A percentile compares a stretch with the other conserved stretches of the same genome.
Evolutionary conservation across 2,329 filamentous ascomycete genomes (phyloP).

Genomic region (Xylaria sp.): DNA sequence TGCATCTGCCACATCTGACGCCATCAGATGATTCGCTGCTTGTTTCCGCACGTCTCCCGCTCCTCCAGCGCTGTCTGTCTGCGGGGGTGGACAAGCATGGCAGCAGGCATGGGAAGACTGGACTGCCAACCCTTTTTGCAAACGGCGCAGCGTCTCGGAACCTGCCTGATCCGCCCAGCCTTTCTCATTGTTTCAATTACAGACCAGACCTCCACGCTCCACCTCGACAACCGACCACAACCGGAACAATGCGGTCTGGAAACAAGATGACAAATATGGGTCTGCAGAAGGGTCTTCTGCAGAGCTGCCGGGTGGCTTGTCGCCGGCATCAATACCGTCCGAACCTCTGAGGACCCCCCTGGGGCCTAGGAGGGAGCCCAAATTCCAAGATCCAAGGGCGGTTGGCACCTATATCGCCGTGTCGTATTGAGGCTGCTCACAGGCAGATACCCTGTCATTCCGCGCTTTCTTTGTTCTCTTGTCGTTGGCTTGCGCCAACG

Average conservation of each 20-base stretch:
- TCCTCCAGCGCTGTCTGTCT: background rate
- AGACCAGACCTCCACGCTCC: background rate
- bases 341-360: too few species aligned
- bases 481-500: constrained; percentile 11
- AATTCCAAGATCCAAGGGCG: too few species aligned
- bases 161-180: constrained; percentile 27
- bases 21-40: constrained; percentile 19
- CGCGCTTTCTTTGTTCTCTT: background rate
- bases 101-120: background rate
- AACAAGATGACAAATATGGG: constrained; percentile 11
- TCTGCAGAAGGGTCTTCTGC: background rate
- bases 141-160: constrained; percentile 33
- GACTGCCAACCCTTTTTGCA: background rate
- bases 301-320: background rate
- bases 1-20: constrained; percentile 7
- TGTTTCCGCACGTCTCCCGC: constrained; percentile 26
- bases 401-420: too few species aligned
- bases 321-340: too few species aligned
- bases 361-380: too few species aligned
- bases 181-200: constrained; percentile 17
- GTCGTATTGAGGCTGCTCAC: constrained; percentile 4
- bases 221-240: background rate
- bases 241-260: background rate
- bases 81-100: background rate
- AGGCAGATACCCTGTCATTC: background rate